Conservation (phyloP, 176 grass and related monocot species). For the Lolium rigidum region DNA sequence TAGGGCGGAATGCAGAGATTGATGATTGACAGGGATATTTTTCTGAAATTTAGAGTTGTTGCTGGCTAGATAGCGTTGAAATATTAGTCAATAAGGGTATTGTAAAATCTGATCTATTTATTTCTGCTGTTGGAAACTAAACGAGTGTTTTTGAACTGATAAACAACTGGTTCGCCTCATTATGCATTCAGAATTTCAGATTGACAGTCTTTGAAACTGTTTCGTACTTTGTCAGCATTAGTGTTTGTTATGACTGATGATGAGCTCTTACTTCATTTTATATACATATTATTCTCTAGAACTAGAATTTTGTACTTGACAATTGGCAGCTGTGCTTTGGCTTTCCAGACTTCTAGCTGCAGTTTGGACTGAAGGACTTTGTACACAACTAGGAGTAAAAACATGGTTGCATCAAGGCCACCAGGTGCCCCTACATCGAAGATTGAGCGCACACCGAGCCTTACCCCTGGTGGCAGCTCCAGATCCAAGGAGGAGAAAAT, state of each 20-base stretch:
- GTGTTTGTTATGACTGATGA: neutral
- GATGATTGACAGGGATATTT: neutral
- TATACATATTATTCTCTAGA: neutral
- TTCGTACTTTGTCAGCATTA: neutral
- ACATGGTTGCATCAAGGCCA: constrained; percentile 58
- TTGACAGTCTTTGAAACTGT: neutral
- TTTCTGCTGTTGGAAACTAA: constrained; percentile 9
- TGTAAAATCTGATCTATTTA: neutral
- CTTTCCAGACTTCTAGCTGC: constrained; percentile 1
- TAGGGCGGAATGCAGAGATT: neutral
- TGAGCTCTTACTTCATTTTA: constrained; percentile 8
- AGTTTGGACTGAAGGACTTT: constrained; percentile 27
- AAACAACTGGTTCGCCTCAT: neutral
- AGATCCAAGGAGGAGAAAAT: constrained; percentile 94
- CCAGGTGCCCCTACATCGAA: constrained; percentile 76
- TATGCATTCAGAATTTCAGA: neutral
- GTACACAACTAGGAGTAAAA: neutral
- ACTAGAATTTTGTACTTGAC: constrained; percentile 6
- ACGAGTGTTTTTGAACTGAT: neutral
- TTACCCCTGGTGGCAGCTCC: constrained; percentile 80
- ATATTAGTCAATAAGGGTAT: neutral
- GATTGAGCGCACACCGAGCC: constrained; percentile 72
- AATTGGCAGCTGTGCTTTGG: neutral
- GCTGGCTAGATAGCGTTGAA: neutral
- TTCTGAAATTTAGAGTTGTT: neutral